phyloP scores from a whole-genome alignment of 805 yeast species.

The Cyberlindnera galapagoensis region DNA sequence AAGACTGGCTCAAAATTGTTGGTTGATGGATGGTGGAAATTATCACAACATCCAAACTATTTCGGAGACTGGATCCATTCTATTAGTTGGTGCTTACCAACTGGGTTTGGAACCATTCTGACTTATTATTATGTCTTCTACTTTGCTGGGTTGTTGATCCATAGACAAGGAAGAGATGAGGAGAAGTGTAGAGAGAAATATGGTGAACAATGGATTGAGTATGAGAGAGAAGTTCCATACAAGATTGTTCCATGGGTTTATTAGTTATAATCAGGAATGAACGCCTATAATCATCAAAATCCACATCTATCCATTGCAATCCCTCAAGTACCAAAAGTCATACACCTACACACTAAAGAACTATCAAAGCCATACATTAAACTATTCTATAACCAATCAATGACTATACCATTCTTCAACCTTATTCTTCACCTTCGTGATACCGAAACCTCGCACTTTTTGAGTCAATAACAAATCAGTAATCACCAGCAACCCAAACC shows the following conservation, averaged over 20 bases:
- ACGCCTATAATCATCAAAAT: neutral
- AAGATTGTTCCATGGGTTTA: constrained; percentile 86
- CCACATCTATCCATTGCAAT: neutral
- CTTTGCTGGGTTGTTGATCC: constrained; percentile 75
- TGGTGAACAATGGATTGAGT: constrained; percentile 80
- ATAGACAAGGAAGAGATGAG: constrained; percentile 89
- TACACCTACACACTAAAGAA: too few species aligned
- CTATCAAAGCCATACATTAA: too few species aligned
- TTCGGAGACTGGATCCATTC: constrained; percentile 94
- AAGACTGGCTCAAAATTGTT: constrained; percentile 72
- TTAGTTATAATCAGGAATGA: constrained; percentile 25
- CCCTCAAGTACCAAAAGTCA: too few species aligned
- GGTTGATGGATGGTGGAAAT: constrained; percentile 94
- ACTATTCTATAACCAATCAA: too few species aligned
- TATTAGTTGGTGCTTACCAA: constrained; percentile 86
- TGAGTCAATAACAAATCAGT: too few species aligned
- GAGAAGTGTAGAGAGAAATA: constrained; percentile 83
- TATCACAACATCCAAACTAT: constrained; percentile 89
- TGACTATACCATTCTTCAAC: too few species aligned
- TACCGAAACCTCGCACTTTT: too few species aligned
- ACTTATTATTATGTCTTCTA: constrained; percentile 85
- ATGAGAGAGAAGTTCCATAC: constrained; percentile 76
- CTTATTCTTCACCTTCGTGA: too few species aligned
- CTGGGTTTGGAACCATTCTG: constrained; percentile 73
- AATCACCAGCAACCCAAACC: too few species aligned